Conservation (phyloP, 73 alveolate genomes). For the Strombidium stylifer region DNA sequence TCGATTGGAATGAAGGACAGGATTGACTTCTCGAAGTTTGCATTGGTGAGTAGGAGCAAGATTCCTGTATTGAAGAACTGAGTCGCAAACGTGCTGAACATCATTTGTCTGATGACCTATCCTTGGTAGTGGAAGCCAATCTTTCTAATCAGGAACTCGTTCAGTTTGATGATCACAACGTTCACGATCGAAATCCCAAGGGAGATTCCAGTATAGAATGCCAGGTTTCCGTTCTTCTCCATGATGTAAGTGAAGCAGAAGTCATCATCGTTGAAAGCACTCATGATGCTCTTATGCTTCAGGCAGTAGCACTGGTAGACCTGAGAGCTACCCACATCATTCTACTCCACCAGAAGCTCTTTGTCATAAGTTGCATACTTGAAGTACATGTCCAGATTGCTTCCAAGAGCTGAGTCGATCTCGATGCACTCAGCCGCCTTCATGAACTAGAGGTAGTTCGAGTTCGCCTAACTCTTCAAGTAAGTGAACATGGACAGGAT, state of each 20-base stretch:
- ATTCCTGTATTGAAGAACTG: slow-evolving; percentile 53
- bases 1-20: slow-evolving; percentile 34
- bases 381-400: not conserved
- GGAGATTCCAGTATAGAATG: not conserved
- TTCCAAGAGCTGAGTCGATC: not conserved
- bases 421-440: not conserved
- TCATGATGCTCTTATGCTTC: no score
- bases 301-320: no score
- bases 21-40: slow-evolving; percentile 35
- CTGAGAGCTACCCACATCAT: no score
- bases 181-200: slow-evolving; percentile 31
- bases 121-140: slow-evolving; percentile 39
- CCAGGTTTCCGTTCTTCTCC: not conserved
- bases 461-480: slow-evolving; percentile 3
- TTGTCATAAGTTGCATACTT: no score
- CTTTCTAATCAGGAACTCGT: slow-evolving; percentile 5
- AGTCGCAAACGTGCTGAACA: slow-evolving; percentile 22
- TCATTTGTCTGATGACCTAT: slow-evolving; percentile 1
- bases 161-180: slow-evolving; percentile 3
- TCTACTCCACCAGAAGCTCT: no score
- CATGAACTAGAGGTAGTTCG: not conserved
- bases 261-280: slow-evolving; percentile 8
- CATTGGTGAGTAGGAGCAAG: slow-evolving; percentile 28
- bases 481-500: slow-evolving; percentile 5
- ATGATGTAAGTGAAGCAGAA: slow-evolving; percentile 17